Conservation (phyloP, 2,329 filamentous ascomycete species). For the Balansia obtecta region DNA sequence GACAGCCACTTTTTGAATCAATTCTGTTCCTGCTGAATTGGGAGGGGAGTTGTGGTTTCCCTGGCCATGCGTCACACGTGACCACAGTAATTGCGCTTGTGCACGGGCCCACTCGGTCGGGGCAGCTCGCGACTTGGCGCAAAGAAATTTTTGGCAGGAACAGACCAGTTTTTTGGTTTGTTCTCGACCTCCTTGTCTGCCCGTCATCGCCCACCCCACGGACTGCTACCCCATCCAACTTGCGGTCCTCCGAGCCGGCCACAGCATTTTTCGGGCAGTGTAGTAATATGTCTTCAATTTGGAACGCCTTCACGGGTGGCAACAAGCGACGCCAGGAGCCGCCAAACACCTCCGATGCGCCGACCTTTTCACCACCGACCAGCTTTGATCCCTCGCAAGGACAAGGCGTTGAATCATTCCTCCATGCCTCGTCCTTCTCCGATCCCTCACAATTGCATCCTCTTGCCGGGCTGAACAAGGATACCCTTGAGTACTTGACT, state of each 20-base stretch:
- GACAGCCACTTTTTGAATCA: neutral
- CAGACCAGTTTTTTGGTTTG: conserved; percentile 8
- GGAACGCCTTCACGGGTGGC: conserved; percentile 49
- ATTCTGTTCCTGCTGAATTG: conserved; percentile 5
- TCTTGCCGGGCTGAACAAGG: conserved; percentile 82
- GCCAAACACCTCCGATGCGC: conserved; percentile 22
- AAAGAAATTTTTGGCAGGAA: conserved; percentile 7
- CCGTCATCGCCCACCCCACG: conserved; percentile 6
- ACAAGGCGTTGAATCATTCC: conserved; percentile 77
- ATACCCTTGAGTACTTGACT: conserved; percentile 86
- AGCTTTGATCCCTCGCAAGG: conserved; percentile 60
- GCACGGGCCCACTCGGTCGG: conserved; percentile 4
- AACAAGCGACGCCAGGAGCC: conserved; percentile 32
- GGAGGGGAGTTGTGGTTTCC: neutral
- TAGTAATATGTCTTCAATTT: conserved; percentile 41
- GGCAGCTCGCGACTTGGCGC: conserved; percentile 1
- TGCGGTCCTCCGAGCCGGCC: neutral
- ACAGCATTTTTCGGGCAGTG: neutral
- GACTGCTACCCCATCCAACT: conserved; percentile 4
- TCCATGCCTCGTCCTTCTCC: conserved; percentile 62
- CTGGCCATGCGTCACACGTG: conserved; percentile 1
- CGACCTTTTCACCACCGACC: conserved; percentile 39
- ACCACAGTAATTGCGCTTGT: neutral
- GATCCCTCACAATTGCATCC: conserved; percentile 87
- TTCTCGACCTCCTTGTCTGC: conserved; percentile 5